Base-by-base conservation (phyloP, 2,329 filamentous ascomycete genomes). In the Graphilbum ipis-grandicollis region DNA sequence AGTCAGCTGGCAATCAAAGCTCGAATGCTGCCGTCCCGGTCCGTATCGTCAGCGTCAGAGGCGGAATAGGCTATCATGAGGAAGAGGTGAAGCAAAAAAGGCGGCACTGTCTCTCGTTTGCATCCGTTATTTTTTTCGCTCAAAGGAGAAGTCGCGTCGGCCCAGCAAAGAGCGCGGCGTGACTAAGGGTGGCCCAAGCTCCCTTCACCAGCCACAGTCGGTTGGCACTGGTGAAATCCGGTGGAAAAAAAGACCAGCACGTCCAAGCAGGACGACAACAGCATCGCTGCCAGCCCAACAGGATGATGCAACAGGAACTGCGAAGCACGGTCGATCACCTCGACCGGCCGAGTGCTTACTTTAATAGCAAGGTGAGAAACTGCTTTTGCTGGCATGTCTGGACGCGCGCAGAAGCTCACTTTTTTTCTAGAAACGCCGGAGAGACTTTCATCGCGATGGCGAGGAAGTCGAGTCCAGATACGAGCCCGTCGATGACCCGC, bases 301-400 rank as follows among this genome's bases (percentile, higher is more conserved):
- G n/a, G n/a, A 18, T 38, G 28, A n/a, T n/a, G n/a, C n/a, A n/a
- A n/a, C 26, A 32, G 9, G 34, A 40, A 15, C 10, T 59, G 43
- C 62, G 71, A 52, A 75, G 68, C 55, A 96, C 90, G 7, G 81
- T 96, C 44, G 88, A 96, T 35, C 71, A 90, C 42, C 73, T 98
- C 44, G 90, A 98, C 59, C 80, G 78, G 58, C 88, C 90, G 15
- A 96, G 88, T 55, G 86, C 88, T 49, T 98, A 98, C 62, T 93
- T 86, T 51, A 69, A 75, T 44, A 77, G 70, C 60, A 81, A 81
- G 62, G 88, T 92, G 62, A 54, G 65, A n/a, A n/a, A n/a, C n/a
- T 29, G 39, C 9, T n/a, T 8, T 4, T 15, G 14, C 10, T 28
- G 26, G 10, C 5, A 8, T 28, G 7, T 19, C 18, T 2, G 4